Evolutionary conservation across 768 basidiomycete genomes (phyloP).

Genomic region (Artomyces pyxidatus): DNA sequence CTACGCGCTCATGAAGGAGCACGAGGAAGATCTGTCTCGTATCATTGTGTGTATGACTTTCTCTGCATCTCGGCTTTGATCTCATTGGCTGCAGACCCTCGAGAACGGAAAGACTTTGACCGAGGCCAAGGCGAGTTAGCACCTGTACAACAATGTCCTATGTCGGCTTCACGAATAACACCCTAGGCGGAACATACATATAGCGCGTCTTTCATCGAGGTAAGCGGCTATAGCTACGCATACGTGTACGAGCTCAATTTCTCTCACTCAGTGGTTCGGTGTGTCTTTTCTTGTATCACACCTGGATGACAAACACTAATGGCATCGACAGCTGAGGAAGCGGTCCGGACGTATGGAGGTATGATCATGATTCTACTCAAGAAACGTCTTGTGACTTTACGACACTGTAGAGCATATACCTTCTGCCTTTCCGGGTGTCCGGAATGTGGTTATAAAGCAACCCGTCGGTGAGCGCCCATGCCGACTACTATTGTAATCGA

Average conservation of each 20-base stretch:
- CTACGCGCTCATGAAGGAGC: conserved; percentile 68
- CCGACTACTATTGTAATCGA: background rate
- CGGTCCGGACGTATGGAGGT: conserved; percentile 88
- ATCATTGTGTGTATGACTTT: conserved; percentile 57
- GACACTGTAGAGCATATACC: conserved; percentile 67
- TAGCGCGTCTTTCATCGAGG: conserved; percentile 79
- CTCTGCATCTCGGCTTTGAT: background rate
- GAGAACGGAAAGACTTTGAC: conserved; percentile 92
- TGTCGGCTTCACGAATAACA: background rate
- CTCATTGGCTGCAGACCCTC: conserved; percentile 48
- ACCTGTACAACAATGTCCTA: background rate
- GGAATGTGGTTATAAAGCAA: conserved; percentile 91
- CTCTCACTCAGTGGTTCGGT: conserved; percentile 69
- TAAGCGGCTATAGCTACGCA: conserved; percentile 24
- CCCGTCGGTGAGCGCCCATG: conserved; percentile 55
- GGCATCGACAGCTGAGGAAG: conserved; percentile 69
- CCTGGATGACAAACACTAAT: conserved; percentile 1
- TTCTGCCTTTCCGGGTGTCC: conserved; percentile 53
- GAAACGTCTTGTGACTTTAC: background rate
- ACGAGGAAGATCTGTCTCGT: conserved; percentile 79
- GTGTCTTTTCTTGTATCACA: conserved; percentile 17
- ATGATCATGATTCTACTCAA: background rate
- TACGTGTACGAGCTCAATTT: conserved; percentile 14
- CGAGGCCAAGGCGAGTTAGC: conserved; percentile 71
- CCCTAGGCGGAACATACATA: conserved; percentile 74